Conservation (phyloP, 306 rosid species). For the Acacia acuminata region DNA sequence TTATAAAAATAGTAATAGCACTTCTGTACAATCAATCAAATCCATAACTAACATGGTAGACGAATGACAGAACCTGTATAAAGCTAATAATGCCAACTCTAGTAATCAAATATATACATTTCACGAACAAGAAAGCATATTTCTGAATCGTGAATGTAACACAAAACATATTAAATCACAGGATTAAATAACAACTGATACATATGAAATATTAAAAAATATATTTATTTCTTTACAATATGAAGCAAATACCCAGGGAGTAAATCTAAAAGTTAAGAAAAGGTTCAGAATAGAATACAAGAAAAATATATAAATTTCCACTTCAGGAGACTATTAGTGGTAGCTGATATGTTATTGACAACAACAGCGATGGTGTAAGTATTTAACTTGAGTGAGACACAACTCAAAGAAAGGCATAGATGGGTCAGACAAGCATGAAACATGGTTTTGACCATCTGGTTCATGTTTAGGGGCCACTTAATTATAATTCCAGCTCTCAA, state of each 20-base stretch:
- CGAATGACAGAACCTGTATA: not conserved
- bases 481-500: not conserved
- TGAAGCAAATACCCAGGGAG: not conserved
- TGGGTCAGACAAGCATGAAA: not conserved
- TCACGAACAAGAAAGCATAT: not conserved
- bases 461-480: not conserved
- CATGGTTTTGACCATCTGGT: too few species aligned
- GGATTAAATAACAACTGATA: not conserved
- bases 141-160: not conserved
- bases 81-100: not conserved
- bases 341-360: not conserved
- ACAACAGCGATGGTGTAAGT: not conserved
- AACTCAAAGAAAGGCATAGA: not conserved
- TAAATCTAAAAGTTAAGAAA: not conserved
- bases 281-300: not conserved
- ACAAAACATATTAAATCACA: not conserved
- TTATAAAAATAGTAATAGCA: not conserved
- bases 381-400: conserved; percentile 1
- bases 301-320: not conserved
- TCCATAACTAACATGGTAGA: conserved; percentile 10
- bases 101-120: not conserved
- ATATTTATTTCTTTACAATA: not conserved
- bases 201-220: not conserved
- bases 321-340: not conserved
- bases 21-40: not conserved